Percentiles rank a stretch among this genome's conserved stretches.
These are phyloP conservation scores for Coniosporium apollinis DNA, from an alignment of 495 filamentous ascomycete species.

Conservation along the genomic window DNA sequence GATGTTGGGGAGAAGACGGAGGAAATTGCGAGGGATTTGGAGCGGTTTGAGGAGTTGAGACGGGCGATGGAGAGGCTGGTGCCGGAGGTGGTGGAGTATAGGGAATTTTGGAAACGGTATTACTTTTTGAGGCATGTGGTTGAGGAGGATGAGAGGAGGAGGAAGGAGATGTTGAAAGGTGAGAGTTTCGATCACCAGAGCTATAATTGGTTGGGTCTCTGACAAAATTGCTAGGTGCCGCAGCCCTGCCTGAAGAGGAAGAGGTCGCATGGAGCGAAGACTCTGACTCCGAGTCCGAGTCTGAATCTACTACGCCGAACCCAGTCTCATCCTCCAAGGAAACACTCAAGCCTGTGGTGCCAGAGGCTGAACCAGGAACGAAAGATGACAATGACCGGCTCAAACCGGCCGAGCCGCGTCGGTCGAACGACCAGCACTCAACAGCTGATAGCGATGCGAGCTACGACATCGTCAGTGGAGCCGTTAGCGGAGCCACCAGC, in stretches of 20 bases:
- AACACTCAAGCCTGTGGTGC: too few relatives aligned
- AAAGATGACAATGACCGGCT: slow-evolving; percentile 16
- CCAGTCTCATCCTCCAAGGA: slow-evolving; percentile 27
- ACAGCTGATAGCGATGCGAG: slow-evolving; percentile 79
- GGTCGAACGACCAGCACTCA: slow-evolving; percentile 72
- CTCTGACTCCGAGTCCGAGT: slow-evolving; percentile 45
- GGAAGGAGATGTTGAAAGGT: slow-evolving; percentile 89
- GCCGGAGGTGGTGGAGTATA: slow-evolving; percentile 75
- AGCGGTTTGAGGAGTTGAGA: slow-evolving; percentile 77
- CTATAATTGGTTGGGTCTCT: background rate
- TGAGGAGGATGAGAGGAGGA: slow-evolving; percentile 84
- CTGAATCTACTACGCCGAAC: slow-evolving; percentile 34
- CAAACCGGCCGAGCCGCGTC: slow-evolving; percentile 42
- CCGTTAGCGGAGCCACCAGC: slow-evolving; percentile 71
- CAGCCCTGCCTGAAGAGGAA: slow-evolving; percentile 48
- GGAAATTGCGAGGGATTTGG: slow-evolving; percentile 64
- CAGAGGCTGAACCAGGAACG: too few relatives aligned
- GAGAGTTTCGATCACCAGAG: slow-evolving; percentile 13
- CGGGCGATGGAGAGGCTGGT: slow-evolving; percentile 91
- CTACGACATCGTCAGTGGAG: slow-evolving; percentile 83
- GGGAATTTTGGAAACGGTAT: slow-evolving; percentile 84
- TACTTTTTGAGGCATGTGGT: slow-evolving; percentile 90
- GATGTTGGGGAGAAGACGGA: slow-evolving; percentile 72
- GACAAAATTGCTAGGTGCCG: too few relatives aligned
- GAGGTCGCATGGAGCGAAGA: slow-evolving; percentile 78